Evolutionary conservation across 306 rosid genomes (phyloP).

Genomic region (Glycine tomentella): DNA sequence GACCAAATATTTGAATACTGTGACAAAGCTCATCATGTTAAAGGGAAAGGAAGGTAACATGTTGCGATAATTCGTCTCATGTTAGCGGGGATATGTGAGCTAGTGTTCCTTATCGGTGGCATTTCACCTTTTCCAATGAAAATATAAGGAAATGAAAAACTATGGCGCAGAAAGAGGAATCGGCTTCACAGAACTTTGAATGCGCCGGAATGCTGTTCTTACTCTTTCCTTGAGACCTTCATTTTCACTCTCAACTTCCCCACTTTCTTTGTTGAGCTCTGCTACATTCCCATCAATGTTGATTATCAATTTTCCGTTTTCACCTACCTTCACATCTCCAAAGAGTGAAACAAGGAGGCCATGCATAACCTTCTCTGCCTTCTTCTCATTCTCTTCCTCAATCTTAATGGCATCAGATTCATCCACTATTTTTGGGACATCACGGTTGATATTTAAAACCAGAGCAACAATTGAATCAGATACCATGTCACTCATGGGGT

Average conservation of each 20-base stretch:
- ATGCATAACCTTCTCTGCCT: conserved; percentile 72
- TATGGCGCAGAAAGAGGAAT: conserved; percentile 72
- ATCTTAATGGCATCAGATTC: conserved; percentile 71
- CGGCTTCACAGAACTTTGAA: conserved; percentile 80
- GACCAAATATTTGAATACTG: conserved; percentile 8
- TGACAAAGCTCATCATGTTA: conserved; percentile 2
- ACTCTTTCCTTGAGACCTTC: conserved; percentile 93
- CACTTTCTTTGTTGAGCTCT: conserved; percentile 78
- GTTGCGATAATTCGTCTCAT: background rate
- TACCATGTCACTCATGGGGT: conserved; percentile 91
- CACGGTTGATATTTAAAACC: conserved; percentile 73
- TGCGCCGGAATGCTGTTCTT: conserved; percentile 72
- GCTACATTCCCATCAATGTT: conserved; percentile 84
- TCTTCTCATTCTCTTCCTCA: conserved; percentile 78
- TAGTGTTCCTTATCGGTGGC: background rate
- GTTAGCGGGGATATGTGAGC: conserved; percentile 9
- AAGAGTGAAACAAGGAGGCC: conserved; percentile 87
- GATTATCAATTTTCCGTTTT: conserved; percentile 80
- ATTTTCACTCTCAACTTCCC: conserved; percentile 85
- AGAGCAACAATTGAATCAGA: conserved; percentile 90
- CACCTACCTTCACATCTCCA: conserved; percentile 84
- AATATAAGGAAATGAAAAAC: conserved; percentile 5
- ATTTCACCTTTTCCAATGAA: conserved; percentile 9
- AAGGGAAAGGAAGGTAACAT: background rate
- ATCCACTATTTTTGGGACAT: conserved; percentile 70